A percentile compares a stretch with the other conserved stretches of the same genome.
Evolutionary conservation across 495 filamentous ascomycete genomes (phyloP).

Genomic region (Pseudevernia furfuracea): DNA sequence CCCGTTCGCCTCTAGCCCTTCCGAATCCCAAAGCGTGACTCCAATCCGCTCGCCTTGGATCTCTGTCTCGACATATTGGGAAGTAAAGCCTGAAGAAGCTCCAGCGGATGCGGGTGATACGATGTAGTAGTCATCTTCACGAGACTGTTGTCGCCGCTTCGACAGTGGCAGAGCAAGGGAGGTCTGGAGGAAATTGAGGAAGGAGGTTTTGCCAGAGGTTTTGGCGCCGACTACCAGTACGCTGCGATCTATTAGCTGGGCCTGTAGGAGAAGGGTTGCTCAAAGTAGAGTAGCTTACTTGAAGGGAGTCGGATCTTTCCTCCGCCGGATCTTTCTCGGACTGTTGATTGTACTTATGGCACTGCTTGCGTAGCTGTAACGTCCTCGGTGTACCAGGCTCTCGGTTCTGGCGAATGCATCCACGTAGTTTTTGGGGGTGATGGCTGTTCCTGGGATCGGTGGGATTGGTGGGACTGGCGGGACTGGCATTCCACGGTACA

Average conservation of each 20-base stretch:
- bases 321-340: slow-evolving; percentile 80
- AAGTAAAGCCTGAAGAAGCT: slow-evolving; percentile 62
- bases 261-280: not conserved
- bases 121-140: slow-evolving; percentile 43
- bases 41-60: slow-evolving; percentile 89
- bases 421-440: slow-evolving; percentile 32
- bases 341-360: slow-evolving; percentile 88
- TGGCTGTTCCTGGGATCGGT: slow-evolving; percentile 39
- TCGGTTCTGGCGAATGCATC: slow-evolving; percentile 77
- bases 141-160: slow-evolving; percentile 53
- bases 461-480: slow-evolving; percentile 37
- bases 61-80: slow-evolving; percentile 88
- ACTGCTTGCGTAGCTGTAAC: slow-evolving; percentile 94
- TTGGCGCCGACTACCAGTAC: slow-evolving; percentile 83
- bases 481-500: slow-evolving; percentile 26
- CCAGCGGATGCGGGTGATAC: slow-evolving; percentile 35
- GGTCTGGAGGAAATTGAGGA: slow-evolving; percentile 88
- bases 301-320: slow-evolving; percentile 95
- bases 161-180: slow-evolving; percentile 72
- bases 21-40: slow-evolving; percentile 91
- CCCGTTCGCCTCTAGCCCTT: slow-evolving; percentile 85
- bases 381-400: slow-evolving; percentile 95
- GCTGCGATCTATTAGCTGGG: slow-evolving; percentile 39
- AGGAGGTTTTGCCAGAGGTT: slow-evolving; percentile 90
- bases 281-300: slow-evolving; percentile 57